Base-by-base conservation (phyloP, 2,329 filamentous ascomycete genomes). In the Neophaeococcomyces mojaviensis region DNA sequence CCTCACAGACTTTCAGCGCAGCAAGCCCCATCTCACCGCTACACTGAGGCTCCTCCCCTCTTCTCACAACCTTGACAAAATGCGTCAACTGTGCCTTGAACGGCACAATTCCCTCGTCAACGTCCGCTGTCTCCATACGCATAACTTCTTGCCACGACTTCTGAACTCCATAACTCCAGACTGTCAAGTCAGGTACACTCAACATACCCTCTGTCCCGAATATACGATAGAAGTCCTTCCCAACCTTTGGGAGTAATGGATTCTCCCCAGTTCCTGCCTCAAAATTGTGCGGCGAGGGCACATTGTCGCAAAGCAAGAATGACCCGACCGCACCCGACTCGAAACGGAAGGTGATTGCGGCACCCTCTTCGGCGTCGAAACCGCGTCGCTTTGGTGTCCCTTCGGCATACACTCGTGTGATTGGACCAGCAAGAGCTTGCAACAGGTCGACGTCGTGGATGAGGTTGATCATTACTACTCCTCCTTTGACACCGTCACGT, bases 391-490 rank as follows among this genome's bases (percentile, higher is more conserved):
- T 24, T 32, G 24, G n/a, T 36, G 16, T 28, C 24, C 5, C 5
- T 26, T 22, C 28, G 16, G 37, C 32, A 24, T 24, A 13, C 13
- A 44, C 32, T 8, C 44, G 16, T 33, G 35, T 18, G 38, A 36
- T 40, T 13, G 35, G 19, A 13, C 39, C 47, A 19, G 48, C 26
- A 10, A 49, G 38, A 24, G 48, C 47, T 3, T 52, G 47, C 34
- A 52, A 19, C 43, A 52, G 8, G 40, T 50, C 47, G 13, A 49
- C 31, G 7, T 50, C 49, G 26, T 52, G 49, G 22, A 52, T 46
- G 7, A 50, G 19, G 35, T 52, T 50, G 12, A 39, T 50, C 26
- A 39, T 34, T 20, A 49, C 38, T 4, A 39, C 31, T 9, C 46
- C 49, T 9, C 47, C 49, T n/a, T n/a, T n/a, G n/a, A n/a, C n/a